Percentiles rank a stretch among this genome's conserved stretches.
Conservation (phyloP, 2,329 filamentous ascomycete genomes). For the Beauveria bassiana region DNA sequence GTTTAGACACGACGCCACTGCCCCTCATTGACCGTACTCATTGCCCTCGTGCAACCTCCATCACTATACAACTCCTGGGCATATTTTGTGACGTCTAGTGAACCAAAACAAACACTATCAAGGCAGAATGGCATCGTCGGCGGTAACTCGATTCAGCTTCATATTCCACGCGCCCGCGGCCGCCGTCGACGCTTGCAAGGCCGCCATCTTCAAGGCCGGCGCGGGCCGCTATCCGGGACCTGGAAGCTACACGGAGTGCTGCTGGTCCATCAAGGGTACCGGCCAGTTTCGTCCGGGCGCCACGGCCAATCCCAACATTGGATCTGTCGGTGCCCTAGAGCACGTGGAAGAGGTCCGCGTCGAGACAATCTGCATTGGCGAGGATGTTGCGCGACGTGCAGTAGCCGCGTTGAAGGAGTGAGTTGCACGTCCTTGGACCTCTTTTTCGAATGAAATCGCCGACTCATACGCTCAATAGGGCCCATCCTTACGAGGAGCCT, state of each 20-base stretch:
- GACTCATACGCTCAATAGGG: slow-evolving; percentile 19
- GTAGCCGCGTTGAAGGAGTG: slow-evolving; percentile 59
- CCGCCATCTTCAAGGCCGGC: slow-evolving; percentile 50
- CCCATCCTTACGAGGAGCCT: slow-evolving; percentile 46
- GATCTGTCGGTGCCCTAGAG: slow-evolving; percentile 48
- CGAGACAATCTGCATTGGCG: slow-evolving; percentile 54
- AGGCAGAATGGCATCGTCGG: not conserved
- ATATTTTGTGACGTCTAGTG: not conserved
- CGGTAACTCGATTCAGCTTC: slow-evolving; percentile 26
- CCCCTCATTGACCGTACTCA: not conserved
- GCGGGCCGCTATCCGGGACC: slow-evolving; percentile 43
- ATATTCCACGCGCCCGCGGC: slow-evolving; percentile 43
- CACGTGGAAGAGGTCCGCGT: slow-evolving; percentile 52
- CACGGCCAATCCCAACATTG: slow-evolving; percentile 56
- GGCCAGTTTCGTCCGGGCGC: slow-evolving; percentile 60
- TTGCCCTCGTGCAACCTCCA: not conserved
- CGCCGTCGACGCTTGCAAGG: slow-evolving; percentile 41
- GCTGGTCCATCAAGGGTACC: slow-evolving; percentile 44
- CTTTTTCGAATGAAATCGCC: accelerated
- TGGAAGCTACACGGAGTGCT: slow-evolving; percentile 49
- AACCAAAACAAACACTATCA: not conserved
- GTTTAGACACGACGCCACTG: not conserved
- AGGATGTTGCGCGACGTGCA: slow-evolving; percentile 46
- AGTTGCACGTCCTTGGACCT: slow-evolving; percentile 20
- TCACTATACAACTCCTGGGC: no score